A percentile compares a stretch with the other conserved stretches of the same genome.
Conservation (phyloP, 1,139 yeast species). For the Citeromyces siamensis region DNA sequence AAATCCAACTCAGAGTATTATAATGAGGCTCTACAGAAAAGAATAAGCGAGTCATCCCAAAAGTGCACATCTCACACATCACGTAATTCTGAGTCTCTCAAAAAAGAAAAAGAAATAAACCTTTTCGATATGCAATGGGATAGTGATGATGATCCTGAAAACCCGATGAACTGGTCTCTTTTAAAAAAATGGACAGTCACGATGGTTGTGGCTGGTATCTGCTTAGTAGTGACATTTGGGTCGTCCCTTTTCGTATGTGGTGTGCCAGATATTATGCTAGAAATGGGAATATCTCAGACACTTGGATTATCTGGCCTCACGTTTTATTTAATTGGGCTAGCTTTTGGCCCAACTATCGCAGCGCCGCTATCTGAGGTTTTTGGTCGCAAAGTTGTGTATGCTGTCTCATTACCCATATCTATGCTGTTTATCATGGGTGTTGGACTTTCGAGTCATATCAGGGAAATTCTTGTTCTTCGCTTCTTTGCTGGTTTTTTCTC, state of each 20-base stretch:
- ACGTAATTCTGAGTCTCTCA: conserved; percentile 4
- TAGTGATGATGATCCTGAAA: conserved; percentile 39
- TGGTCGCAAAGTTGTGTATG: conserved; percentile 57
- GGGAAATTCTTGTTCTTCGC: conserved; percentile 52
- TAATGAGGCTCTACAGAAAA: conserved; percentile 3
- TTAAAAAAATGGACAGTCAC: conserved; percentile 56
- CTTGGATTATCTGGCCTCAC: conserved; percentile 57
- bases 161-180: conserved; percentile 55
- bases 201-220: conserved; percentile 45
- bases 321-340: conserved; percentile 57
- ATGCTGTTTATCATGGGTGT: conserved; percentile 73
- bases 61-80: background rate
- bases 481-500: conserved; percentile 74
- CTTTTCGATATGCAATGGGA: conserved; percentile 48
- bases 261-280: conserved; percentile 33
- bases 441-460: conserved; percentile 46
- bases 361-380: conserved; percentile 70
- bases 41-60: background rate
- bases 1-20: conserved; percentile 1
- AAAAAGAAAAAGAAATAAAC: conserved; percentile 18
- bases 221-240: conserved; percentile 61
- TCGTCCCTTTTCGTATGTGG: conserved; percentile 59
- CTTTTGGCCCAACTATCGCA: conserved; percentile 62
- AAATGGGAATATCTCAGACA: conserved; percentile 41
- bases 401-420: conserved; percentile 47